phyloP scores from a whole-genome alignment of 306 rosid species.

The Canavalia gladiata region DNA sequence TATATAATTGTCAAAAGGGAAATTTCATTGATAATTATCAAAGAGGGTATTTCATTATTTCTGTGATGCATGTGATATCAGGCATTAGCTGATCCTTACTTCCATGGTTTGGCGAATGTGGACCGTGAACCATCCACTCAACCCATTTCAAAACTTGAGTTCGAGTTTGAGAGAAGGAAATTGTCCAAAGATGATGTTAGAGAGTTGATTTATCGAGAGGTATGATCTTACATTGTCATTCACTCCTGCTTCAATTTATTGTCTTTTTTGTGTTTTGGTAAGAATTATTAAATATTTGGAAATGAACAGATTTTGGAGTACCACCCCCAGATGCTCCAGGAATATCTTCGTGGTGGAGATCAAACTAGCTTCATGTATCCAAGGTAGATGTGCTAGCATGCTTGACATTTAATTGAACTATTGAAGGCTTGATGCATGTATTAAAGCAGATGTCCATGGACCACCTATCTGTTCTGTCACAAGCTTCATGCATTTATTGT shows the following conservation, averaged over 20 bases:
- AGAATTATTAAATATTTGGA: slow-evolving; percentile 43
- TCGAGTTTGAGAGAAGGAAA: slow-evolving; percentile 95
- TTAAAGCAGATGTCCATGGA: slow-evolving; percentile 32
- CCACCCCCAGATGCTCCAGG: slow-evolving; percentile 98
- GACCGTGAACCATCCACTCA: slow-evolving; percentile 93
- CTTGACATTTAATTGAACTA: slow-evolving; percentile 36
- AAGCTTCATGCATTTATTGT: slow-evolving; percentile 21
- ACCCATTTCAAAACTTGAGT: slow-evolving; percentile 97
- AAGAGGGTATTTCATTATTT: slow-evolving; percentile 14
- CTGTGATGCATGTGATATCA: slow-evolving; percentile 54
- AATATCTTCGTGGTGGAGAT: slow-evolving; percentile 92
- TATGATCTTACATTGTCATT: slow-evolving; percentile 44
- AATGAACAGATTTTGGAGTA: slow-evolving; percentile 91
- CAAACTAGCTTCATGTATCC: slow-evolving; percentile 99
- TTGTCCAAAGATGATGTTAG: slow-evolving; percentile 92
- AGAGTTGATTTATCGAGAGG: slow-evolving; percentile 98
- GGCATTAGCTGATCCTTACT: slow-evolving; percentile 93
- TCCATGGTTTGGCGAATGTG: slow-evolving; percentile 76
- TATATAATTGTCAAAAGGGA: slow-evolving; percentile 29
- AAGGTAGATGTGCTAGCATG: slow-evolving; percentile 63
- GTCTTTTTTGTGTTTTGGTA: slow-evolving; percentile 19
- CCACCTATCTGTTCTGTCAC: slow-evolving; percentile 25
- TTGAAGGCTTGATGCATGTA: slow-evolving; percentile 29
- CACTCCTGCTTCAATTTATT: slow-evolving; percentile 41
- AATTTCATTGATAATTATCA: slow-evolving; percentile 16